phyloP scores from a whole-genome alignment of 805 yeast genomes.

The Starmerella stellata region DNA sequence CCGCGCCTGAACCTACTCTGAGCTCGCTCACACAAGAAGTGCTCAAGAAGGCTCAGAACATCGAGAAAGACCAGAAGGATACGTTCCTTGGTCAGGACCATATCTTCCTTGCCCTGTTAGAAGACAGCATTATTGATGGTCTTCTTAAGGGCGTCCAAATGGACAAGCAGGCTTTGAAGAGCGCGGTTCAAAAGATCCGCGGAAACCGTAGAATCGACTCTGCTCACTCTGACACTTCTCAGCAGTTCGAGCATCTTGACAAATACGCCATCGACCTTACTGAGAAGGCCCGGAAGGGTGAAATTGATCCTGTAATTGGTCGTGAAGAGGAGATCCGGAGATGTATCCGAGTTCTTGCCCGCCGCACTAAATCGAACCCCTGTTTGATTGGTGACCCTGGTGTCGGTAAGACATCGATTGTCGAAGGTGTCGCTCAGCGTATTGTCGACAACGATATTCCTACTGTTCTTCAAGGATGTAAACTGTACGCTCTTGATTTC shows the following conservation, averaged over 20 bases:
- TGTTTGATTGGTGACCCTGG: constrained; percentile 97
- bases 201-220: constrained; percentile 87
- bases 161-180: constrained; percentile 51
- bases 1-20: constrained; percentile 74
- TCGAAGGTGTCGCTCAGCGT: constrained; percentile 97
- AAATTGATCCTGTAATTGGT: constrained; percentile 94
- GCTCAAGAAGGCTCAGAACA: constrained; percentile 52
- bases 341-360: constrained; percentile 84
- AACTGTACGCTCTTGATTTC: constrained; percentile 71
- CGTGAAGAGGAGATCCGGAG: constrained; percentile 96
- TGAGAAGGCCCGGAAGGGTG: constrained; percentile 81
- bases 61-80: constrained; percentile 78
- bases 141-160: constrained; percentile 51
- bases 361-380: constrained; percentile 93
- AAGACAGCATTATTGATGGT: constrained; percentile 51
- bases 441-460: constrained; percentile 93
- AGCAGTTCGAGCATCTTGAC: constrained; percentile 60
- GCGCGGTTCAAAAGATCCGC: constrained; percentile 62
- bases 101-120: constrained; percentile 63
- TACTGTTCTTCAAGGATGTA: constrained; percentile 59
- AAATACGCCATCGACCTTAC: constrained; percentile 92
- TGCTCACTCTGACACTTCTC: constrained; percentile 79
- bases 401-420: constrained; percentile 96
- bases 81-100: constrained; percentile 89
- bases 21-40: constrained; percentile 62